These are phyloP conservation scores for Nakazawaea ernobii DNA, from an alignment of 805 yeast genomes.

Conservation along the genomic window DNA sequence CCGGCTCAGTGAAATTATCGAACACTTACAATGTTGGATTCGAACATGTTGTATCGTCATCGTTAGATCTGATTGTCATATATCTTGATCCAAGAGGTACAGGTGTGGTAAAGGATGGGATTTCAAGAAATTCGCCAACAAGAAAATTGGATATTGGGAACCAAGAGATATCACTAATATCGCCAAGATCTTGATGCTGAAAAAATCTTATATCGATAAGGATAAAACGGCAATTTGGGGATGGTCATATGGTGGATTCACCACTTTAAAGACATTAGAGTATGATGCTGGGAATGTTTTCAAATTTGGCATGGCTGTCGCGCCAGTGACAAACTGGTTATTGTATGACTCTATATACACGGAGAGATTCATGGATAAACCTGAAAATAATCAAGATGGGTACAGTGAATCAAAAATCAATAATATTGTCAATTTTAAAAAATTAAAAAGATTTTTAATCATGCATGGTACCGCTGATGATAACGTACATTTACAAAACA, in stretches of 20 bases:
- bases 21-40: constrained; percentile 45
- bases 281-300: constrained; percentile 56
- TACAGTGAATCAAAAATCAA: constrained; percentile 40
- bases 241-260: constrained; percentile 84
- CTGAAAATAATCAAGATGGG: constrained; percentile 41
- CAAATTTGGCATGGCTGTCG: constrained; percentile 75
- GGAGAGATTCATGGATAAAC: constrained; percentile 66
- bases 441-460: constrained; percentile 52
- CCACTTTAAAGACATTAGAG: constrained; percentile 69
- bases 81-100: constrained; percentile 80
- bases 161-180: constrained; percentile 59
- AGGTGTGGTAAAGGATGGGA: constrained; percentile 75
- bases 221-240: constrained; percentile 73
- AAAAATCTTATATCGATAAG: constrained; percentile 42
- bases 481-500: constrained; percentile 74
- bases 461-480: constrained; percentile 85
- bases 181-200: constrained; percentile 42
- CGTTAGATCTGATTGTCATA: constrained; percentile 54
- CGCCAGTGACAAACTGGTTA: constrained; percentile 80
- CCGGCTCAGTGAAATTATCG: constrained; percentile 61
- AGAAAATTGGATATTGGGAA: constrained; percentile 68
- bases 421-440: constrained; percentile 35
- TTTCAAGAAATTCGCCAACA: constrained; percentile 49
- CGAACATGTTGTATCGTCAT: constrained; percentile 53
- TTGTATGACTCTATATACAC: constrained; percentile 76